Evolutionary conservation across 2,329 filamentous ascomycete genomes (phyloP).

Genomic region (Tetracladium maxilliforme): DNA sequence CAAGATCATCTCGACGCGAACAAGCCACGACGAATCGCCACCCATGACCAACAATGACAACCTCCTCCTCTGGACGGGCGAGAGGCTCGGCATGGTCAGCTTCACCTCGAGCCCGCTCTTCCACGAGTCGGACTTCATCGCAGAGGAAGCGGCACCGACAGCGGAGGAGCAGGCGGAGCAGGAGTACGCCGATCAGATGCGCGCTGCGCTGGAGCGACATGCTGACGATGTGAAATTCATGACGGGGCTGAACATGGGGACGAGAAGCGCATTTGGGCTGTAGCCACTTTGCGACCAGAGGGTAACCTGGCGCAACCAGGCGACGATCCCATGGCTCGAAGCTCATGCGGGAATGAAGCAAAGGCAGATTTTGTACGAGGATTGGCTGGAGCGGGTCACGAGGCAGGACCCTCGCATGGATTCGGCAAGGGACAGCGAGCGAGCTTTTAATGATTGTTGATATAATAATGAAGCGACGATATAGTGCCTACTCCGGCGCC

Average conservation of each 20-base stretch:
- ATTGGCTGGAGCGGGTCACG: too few relatives aligned
- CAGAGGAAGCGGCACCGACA: constrained; percentile 27
- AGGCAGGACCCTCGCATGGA: too few relatives aligned
- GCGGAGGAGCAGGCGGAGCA: constrained; percentile 39
- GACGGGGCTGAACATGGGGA: constrained; percentile 46
- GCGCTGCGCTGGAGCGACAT: constrained; percentile 58
- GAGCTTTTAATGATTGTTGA: too few relatives aligned
- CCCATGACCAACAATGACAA: constrained; percentile 55
- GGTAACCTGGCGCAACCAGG: too few relatives aligned
- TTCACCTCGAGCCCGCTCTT: constrained; percentile 41
- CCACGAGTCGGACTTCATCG: constrained; percentile 15
- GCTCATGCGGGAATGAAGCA: too few relatives aligned
- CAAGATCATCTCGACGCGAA: constrained; percentile 55
- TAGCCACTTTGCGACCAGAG: too few relatives aligned
- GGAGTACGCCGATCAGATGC: constrained; percentile 56
- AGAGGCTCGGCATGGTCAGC: constrained; percentile 59
- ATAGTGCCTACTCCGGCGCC: too few relatives aligned
- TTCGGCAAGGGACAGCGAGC: too few relatives aligned
- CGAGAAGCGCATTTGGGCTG: too few relatives aligned
- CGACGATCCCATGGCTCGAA: too few relatives aligned
- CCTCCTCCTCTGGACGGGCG: constrained; percentile 77
- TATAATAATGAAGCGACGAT: too few relatives aligned
- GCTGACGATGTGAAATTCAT: constrained; percentile 69
- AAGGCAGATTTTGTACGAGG: too few relatives aligned
- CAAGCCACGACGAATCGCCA: constrained; percentile 18